Evolutionary conservation across 1,139 yeast genomes (phyloP).

Genomic region (Candida pseudoviswanathii): DNA sequence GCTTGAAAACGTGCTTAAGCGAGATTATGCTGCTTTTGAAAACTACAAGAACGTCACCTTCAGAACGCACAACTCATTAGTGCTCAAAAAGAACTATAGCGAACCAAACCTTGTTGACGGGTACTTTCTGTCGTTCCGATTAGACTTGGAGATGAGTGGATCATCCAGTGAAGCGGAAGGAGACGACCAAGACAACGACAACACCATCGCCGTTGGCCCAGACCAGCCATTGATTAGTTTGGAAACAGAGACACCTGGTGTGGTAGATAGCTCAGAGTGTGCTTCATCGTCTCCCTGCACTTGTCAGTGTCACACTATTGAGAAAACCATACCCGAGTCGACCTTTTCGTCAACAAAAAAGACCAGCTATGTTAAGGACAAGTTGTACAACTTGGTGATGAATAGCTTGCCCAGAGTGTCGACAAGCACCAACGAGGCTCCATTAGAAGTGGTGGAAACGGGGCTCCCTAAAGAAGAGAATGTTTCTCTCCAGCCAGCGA

Average conservation of each 20-base stretch:
- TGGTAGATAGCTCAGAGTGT: conserved; percentile 2
- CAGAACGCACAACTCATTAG: background rate
- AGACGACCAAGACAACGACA: background rate
- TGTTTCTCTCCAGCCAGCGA: conserved; percentile 6
- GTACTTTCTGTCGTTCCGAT: conserved; percentile 8
- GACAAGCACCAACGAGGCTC: conserved; percentile 7
- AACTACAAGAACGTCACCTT: conserved; percentile 1
- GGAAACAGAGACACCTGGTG: background rate
- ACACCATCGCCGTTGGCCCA: background rate
- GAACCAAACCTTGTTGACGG: conserved; percentile 9
- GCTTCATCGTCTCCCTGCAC: conserved; percentile 7
- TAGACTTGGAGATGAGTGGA: conserved; percentile 6
- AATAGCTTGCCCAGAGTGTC: conserved; percentile 9
- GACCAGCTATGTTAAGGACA: conserved; percentile 9
- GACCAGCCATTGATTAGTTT: conserved; percentile 2
- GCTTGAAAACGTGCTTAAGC: conserved; percentile 6
- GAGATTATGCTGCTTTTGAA: conserved; percentile 1
- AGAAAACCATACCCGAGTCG: conserved; percentile 1
- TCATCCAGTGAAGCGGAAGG: background rate
- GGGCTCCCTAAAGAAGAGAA: conserved; percentile 3
- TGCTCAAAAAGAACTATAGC: conserved; percentile 3
- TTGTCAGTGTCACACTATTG: conserved; percentile 11
- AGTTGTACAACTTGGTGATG: conserved; percentile 12
- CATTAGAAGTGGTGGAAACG: background rate
- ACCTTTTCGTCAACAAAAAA: conserved; percentile 1